A percentile compares a stretch with the other conserved stretches of the same genome.
Evolutionary conservation across 2,329 filamentous ascomycete species (phyloP).

Genomic region (Penicillium sp.): DNA sequence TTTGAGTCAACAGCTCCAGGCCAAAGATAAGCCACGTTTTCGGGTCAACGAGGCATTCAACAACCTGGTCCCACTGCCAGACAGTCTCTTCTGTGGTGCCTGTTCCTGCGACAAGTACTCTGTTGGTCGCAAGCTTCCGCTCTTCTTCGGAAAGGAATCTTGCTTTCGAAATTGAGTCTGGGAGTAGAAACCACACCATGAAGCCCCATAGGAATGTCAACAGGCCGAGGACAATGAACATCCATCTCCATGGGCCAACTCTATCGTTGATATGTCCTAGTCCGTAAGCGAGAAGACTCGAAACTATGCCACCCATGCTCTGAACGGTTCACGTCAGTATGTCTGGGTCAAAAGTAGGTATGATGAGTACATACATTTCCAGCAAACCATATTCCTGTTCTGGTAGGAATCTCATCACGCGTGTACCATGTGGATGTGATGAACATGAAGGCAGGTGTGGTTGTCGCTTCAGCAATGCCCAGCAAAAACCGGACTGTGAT

Average conservation of each 20-base stretch:
- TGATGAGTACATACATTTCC: conserved; percentile 18
- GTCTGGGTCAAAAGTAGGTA: not conserved
- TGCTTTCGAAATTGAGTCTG: conserved; percentile 56
- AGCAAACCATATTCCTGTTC: conserved; percentile 58
- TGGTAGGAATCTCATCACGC: conserved; percentile 55
- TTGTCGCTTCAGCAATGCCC: conserved; percentile 56
- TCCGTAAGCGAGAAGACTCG: conserved; percentile 48
- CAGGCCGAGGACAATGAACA: conserved; percentile 58
- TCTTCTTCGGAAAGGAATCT: conserved; percentile 59
- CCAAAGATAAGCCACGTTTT: conserved; percentile 62
- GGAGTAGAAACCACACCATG: conserved; percentile 51
- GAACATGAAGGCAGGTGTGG: conserved; percentile 58
- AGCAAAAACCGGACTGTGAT: conserved; percentile 55
- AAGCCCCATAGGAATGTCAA: conserved; percentile 55
- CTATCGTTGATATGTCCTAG: conserved; percentile 52
- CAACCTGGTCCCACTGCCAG: conserved; percentile 54
- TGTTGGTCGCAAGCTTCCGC: conserved; percentile 37
- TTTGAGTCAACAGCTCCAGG: conserved; percentile 52
- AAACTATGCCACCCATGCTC: conserved; percentile 20
- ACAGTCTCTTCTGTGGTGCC: conserved; percentile 50
- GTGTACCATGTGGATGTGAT: conserved; percentile 59
- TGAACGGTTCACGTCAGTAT: conserved; percentile 1
- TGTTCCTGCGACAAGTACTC: conserved; percentile 50
- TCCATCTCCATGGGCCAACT: conserved; percentile 43
- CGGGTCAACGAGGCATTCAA: conserved; percentile 57